Base-by-base conservation (phyloP, 1,139 yeast species). In the Saccharomyces hybrid region DNA sequence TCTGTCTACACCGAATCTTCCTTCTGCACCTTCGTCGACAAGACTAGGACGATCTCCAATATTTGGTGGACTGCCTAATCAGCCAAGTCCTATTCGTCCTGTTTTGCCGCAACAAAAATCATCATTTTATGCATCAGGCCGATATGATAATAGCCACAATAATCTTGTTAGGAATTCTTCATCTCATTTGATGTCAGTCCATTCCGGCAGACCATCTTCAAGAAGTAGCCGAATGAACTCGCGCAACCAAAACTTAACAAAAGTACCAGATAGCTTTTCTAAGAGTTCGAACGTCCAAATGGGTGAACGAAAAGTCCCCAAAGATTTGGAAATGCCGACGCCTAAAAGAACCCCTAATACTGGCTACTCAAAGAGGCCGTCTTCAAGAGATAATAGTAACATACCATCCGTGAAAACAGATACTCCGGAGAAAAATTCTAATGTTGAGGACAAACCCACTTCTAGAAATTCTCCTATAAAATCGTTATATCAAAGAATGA, bases 131-230 rank as follows among this genome's bases (percentile, higher is more conserved):
- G 50, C 38, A 14, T 8, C 24, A 12, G n/a, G 38, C 44, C 27
- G 32, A 16, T 27, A 26, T 21, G 42, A 27, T 21, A 27, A 26
- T 12, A 26, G 3, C n/a, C 52, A 14, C 50, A 49, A 16, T 7
- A 27, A 6, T 12, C 31, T 44, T 49, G 51, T 21, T 48, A 50
- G 56, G 31, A 38, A 38, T 32, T 47, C 57, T 1, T 50, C 52
- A 2, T 52, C 57, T 14, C 48, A 19, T 42, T 47, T 42, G 49
- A 48, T 42, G 19, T 49, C 29, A 9, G 26, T 28, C 42, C 11
- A 44, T 8, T 21, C 48, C 19, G 55, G 56, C 1, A 49, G 51
- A 51, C 51, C 54, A 2, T 54, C 57, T 1, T 54, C 56, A 8
- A 55, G 55, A 11, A 50, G 47, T 48, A 54, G 50, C 44, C 44